Base-by-base conservation (phyloP, 306 rosid species). In the Casuarina glauca region DNA sequence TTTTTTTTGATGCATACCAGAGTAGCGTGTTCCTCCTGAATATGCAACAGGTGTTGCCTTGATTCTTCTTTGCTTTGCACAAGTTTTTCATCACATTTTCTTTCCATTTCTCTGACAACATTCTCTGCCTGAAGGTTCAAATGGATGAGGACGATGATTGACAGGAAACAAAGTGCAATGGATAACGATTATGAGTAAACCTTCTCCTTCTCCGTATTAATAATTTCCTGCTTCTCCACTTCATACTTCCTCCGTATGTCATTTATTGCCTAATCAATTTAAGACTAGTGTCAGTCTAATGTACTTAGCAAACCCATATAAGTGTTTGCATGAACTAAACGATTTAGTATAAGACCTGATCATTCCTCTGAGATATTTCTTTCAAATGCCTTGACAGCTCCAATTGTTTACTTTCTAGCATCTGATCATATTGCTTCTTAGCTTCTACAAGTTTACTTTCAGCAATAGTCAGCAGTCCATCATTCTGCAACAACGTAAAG, bases 341-440 rank as follows among this genome's bases (percentile, higher is more conserved):
- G 43, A 64, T 32, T 70, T 80, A 69, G 76, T 10, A 74, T 51
- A 78, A 76, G 61, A 92, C 99, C 97, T 95, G 99, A 88, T 95
- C 99, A 60, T 92, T 95, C 87, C 93, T 89, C 80, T 80, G 97
- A 73, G 97, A 95, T 80, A 95, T 88, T 67, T 95, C 97, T 81
- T 91, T 95, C 90, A 95, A 87, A 85, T 95, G 97, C 89, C 87
- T 89, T 44, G 97, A 93, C 79, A 95, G 72, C 69, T 95, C 99
- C 50, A 82, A 81, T 63, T 91, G 93, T 73, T 95, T 91, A 81
- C 79, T 87, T 76, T 95, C 97, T 73, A 88, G 85, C 99, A 95
- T 87, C 76, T 79, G 81, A 81, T 95, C 90, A 69, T 26, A 26
- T 76, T 95, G 91, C 81, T 89, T 91, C 83, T 80, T 91, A 78